phyloP scores from a whole-genome alignment of 164 flowering plant species.

The Aristolochia californica region DNA sequence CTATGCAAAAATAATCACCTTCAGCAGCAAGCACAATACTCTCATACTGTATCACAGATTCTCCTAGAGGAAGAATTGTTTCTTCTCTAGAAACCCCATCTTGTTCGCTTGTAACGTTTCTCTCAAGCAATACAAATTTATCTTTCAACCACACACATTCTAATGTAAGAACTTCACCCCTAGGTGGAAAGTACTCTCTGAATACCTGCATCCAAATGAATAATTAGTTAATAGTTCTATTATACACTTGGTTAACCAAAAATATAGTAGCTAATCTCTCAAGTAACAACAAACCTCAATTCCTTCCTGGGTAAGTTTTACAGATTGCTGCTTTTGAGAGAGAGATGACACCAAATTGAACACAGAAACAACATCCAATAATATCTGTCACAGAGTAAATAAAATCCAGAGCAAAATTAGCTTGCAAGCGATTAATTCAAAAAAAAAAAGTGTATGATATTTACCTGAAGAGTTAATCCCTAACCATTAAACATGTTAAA shows the following conservation, averaged over 20 bases:
- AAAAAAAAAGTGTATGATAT: neutral
- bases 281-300: conserved; percentile 41
- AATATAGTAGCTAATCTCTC: neutral
- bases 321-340: conserved; percentile 46
- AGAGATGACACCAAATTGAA: conserved; percentile 59
- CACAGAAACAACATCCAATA: conserved; percentile 57
- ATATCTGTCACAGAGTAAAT: conserved; percentile 34
- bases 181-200: conserved; percentile 55
- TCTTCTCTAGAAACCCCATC: conserved; percentile 12
- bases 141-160: conserved; percentile 59
- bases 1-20: conserved; percentile 26
- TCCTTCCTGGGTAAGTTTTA: conserved; percentile 48
- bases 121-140: conserved; percentile 56
- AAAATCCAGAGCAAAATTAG: conserved; percentile 1
- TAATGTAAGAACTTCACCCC: conserved; percentile 28
- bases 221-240: neutral
- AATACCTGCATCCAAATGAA: conserved; percentile 37
- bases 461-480: neutral
- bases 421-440: neutral
- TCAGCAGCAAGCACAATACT: conserved; percentile 39
- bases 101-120: conserved; percentile 9
- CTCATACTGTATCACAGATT: conserved; percentile 28
- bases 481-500: too few relatives aligned
- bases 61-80: conserved; percentile 8
- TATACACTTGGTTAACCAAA: neutral